phyloP scores from a whole-genome alignment of 768 basidiomycete genomes.

The Sporobolomyces roseus region DNA sequence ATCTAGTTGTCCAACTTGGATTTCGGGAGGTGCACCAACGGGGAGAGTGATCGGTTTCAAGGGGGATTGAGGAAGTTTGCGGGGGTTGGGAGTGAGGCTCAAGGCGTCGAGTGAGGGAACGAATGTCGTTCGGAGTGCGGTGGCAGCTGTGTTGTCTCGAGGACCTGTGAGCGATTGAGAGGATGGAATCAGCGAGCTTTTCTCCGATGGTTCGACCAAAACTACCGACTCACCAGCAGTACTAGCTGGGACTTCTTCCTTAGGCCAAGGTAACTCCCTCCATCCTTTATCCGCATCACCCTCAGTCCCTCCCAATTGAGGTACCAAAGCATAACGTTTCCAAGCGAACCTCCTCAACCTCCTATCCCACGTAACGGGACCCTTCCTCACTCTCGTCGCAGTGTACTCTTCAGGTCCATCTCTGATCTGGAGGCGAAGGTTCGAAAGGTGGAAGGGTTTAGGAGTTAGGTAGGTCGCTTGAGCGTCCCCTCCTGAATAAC shows the following conservation, averaged over 20 bases:
- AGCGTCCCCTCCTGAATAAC: conserved; percentile 3
- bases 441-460: conserved; percentile 38
- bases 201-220: too few relatives aligned
- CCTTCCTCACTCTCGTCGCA: conserved; percentile 28
- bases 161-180: conserved; percentile 9
- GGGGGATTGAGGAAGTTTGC: conserved; percentile 1
- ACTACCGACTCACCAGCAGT: neutral
- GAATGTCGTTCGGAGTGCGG: conserved; percentile 18
- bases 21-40: conserved; percentile 21
- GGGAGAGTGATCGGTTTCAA: conserved; percentile 1
- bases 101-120: conserved; percentile 24
- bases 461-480: conserved; percentile 13
- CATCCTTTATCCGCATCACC: conserved; percentile 24
- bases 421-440: conserved; percentile 39
- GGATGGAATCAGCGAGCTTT: neutral
- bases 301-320: conserved; percentile 15
- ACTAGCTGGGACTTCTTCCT: conserved; percentile 21
- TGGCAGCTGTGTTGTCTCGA: conserved; percentile 12
- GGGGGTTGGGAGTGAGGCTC: conserved; percentile 20
- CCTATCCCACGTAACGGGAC: conserved; percentile 34
- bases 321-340: conserved; percentile 37
- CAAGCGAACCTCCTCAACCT: conserved; percentile 27
- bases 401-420: conserved; percentile 34
- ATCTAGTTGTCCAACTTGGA: conserved; percentile 29
- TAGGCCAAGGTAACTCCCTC: conserved; percentile 35